A percentile compares a stretch with the other conserved stretches of the same genome.
These are phyloP conservation scores for Penicillium mononematosum DNA, from an alignment of 495 filamentous ascomycete species.

Conservation along the genomic window DNA sequence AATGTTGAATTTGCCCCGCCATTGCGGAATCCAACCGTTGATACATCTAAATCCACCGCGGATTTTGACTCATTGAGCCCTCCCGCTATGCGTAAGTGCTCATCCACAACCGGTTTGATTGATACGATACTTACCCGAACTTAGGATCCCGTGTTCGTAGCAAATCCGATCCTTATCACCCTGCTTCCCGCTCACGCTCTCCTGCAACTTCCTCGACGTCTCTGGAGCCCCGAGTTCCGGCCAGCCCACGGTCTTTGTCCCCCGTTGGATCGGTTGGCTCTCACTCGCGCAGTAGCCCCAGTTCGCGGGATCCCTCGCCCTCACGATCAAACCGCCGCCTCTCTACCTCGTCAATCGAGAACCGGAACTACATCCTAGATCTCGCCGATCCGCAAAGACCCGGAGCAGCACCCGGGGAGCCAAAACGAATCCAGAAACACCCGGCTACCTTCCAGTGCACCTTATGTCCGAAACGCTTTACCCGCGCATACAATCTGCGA, in stretches of 20 bases:
- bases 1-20: slow-evolving; percentile 92
- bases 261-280: slow-evolving; percentile 51
- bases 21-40: slow-evolving; percentile 68
- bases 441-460: slow-evolving; percentile 88
- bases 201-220: slow-evolving; percentile 45
- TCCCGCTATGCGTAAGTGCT: slow-evolving; percentile 72
- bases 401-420: slow-evolving; percentile 56
- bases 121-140: slow-evolving; percentile 19
- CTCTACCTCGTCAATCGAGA: slow-evolving; percentile 79
- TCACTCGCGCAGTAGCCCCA: slow-evolving; percentile 43
- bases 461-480: slow-evolving; percentile 84
- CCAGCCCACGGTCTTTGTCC: slow-evolving; percentile 63
- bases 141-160: slow-evolving; percentile 60
- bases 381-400: slow-evolving; percentile 86
- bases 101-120: not conserved
- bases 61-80: slow-evolving; percentile 81
- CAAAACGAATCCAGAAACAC: slow-evolving; percentile 88
- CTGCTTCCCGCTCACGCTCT: slow-evolving; percentile 45
- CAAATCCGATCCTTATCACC: slow-evolving; percentile 71
- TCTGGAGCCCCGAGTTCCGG: slow-evolving; percentile 46
- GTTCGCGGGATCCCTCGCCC: slow-evolving; percentile 59
- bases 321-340: slow-evolving; percentile 67
- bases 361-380: slow-evolving; percentile 89
- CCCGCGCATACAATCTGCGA: slow-evolving; percentile 83
- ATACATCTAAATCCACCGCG: slow-evolving; percentile 58